A percentile compares a stretch with the other conserved stretches of the same genome.
phyloP scores from a whole-genome alignment of 345 rosid genomes.

The Arabis alpina region DNA sequence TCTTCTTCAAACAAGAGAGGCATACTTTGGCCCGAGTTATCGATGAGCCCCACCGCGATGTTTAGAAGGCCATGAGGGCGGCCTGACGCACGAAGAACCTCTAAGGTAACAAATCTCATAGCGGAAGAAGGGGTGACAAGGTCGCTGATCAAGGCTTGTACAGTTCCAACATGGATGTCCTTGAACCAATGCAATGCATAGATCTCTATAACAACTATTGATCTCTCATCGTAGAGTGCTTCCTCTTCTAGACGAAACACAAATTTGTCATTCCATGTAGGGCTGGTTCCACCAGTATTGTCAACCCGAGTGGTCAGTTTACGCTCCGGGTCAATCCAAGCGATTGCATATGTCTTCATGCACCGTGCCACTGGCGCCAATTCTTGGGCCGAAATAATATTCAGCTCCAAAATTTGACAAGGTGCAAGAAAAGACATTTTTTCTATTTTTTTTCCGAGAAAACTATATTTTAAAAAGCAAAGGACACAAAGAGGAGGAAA shows the following conservation, averaged over 20 bases:
- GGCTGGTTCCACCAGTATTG: constrained; percentile 62
- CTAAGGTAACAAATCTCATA: constrained; percentile 74
- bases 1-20: constrained; percentile 55
- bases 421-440: constrained; percentile 56
- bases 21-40: constrained; percentile 86
- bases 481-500: neutral
- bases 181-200: constrained; percentile 84
- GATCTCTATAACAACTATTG: constrained; percentile 82
- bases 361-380: constrained; percentile 57
- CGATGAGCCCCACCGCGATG: constrained; percentile 73
- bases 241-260: constrained; percentile 85
- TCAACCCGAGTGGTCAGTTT: constrained; percentile 74
- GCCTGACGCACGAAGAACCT: constrained; percentile 81
- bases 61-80: constrained; percentile 87
- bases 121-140: constrained; percentile 52
- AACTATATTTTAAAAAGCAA: neutral
- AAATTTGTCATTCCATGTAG: constrained; percentile 93
- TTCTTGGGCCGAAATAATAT: constrained; percentile 83
- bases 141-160: constrained; percentile 68
- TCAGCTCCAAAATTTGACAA: constrained; percentile 75
- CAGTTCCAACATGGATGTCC: constrained; percentile 76
- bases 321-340: constrained; percentile 82
- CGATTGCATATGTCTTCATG: constrained; percentile 84
- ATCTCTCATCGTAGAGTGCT: constrained; percentile 61
- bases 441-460: neutral